Evolutionary conservation across 169 alveolate genomes (phyloP).

Genomic region (Cryptosporidium tyzzeri): DNA sequence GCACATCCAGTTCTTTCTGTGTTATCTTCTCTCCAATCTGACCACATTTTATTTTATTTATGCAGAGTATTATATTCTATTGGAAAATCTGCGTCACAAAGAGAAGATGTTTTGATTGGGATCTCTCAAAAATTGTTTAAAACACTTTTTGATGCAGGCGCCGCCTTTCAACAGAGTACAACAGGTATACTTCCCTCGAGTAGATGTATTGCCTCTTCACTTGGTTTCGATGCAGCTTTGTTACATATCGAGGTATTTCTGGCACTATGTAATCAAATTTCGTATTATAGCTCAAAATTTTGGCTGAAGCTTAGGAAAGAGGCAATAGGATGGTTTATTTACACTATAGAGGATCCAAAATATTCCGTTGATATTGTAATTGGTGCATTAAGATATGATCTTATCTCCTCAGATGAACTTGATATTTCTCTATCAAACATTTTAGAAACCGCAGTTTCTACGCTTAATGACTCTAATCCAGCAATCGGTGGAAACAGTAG

Average conservation of each 20-base stretch:
- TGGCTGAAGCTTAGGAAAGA: conserved; percentile 62
- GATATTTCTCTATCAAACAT: conserved; percentile 35
- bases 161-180: conserved; percentile 75
- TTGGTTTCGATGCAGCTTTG: conserved; percentile 70
- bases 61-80: conserved; percentile 34
- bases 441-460: conserved; percentile 30
- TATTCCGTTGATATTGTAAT: conserved; percentile 62
- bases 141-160: conserved; percentile 70
- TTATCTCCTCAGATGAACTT: conserved; percentile 12
- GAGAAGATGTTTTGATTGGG: conserved; percentile 71
- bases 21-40: conserved; percentile 45
- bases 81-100: conserved; percentile 47
- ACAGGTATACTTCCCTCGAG: conserved; percentile 44
- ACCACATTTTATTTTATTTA: conserved; percentile 41
- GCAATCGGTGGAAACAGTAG: background rate
- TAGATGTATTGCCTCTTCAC: conserved; percentile 59
- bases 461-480: background rate
- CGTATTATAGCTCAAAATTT: conserved; percentile 18
- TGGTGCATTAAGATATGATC: conserved; percentile 71
- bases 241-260: conserved; percentile 68
- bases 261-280: conserved; percentile 38
- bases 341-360: conserved; percentile 68
- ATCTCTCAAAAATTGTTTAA: conserved; percentile 53
- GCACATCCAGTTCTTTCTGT: conserved; percentile 70
- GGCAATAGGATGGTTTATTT: conserved; percentile 70